Conservation (phyloP, 208 protist genomes). For the Crithidia acanthocephali region DNA sequence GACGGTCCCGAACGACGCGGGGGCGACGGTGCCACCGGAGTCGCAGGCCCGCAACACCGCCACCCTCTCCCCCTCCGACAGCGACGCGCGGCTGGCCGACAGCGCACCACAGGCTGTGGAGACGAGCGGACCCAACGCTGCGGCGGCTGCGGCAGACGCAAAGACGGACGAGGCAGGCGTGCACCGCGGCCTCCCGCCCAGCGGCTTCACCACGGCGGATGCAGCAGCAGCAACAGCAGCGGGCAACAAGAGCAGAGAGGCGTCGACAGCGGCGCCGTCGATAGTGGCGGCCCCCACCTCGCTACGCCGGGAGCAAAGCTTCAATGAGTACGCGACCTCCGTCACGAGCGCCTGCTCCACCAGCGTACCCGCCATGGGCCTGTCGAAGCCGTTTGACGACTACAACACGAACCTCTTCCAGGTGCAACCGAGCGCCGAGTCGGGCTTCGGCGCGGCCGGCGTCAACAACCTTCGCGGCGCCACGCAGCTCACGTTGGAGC, state of each 20-base stretch:
- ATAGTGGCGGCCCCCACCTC: background rate
- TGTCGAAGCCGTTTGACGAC: constrained; percentile 30
- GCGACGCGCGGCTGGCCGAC: background rate
- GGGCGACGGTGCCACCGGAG: constrained; percentile 1
- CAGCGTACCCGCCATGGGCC: background rate
- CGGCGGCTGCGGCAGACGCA: background rate
- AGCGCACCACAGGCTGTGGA: background rate
- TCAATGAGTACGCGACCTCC: constrained; percentile 14
- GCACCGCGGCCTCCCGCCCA: background rate
- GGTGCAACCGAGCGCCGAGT: background rate
- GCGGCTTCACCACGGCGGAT: background rate
- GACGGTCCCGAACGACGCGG: constrained; percentile 4
- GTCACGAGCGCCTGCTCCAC: constrained; percentile 3
- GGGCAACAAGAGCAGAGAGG: background rate
- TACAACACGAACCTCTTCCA: constrained; percentile 4
- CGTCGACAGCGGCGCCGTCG: background rate
- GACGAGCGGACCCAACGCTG: background rate
- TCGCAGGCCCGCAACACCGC: background rate
- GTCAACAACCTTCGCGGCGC: background rate
- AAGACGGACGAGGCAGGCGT: too few relatives aligned
- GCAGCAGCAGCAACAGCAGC: background rate
- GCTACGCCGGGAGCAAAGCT: constrained; percentile 6
- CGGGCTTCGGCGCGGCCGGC: background rate
- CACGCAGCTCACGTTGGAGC: constrained; percentile 1
- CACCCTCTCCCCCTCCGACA: background rate